phyloP scores from a whole-genome alignment of 176 grass and related monocot genomes.

The Panicum miliaceum region DNA sequence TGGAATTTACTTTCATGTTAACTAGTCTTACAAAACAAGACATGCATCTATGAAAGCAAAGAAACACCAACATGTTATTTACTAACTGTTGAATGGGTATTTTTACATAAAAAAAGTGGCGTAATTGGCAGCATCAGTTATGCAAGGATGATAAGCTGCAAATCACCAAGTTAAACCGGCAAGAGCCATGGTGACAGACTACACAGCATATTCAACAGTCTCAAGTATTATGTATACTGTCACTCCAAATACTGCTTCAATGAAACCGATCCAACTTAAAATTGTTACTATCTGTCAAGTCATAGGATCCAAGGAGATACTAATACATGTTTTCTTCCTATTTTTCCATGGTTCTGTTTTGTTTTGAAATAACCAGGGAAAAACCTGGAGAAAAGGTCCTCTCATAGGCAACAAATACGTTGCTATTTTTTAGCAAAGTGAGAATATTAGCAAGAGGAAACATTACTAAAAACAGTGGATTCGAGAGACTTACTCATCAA shows the following conservation, averaged over 20 bases:
- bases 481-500: constrained; percentile 78
- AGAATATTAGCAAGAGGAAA: neutral
- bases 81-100: neutral
- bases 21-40: neutral
- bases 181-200: neutral
- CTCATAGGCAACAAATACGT: neutral
- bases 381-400: neutral
- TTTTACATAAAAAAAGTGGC: neutral
- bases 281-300: neutral
- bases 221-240: neutral
- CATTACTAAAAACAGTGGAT: constrained; percentile 3
- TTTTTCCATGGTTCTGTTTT: constrained; percentile 1
- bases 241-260: neutral
- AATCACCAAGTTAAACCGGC: neutral
- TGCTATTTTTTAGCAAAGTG: constrained; percentile 15
- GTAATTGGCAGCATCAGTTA: neutral
- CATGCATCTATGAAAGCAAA: constrained; percentile 1
- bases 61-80: neutral
- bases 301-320: neutral
- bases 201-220: neutral
- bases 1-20: neutral
- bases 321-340: constrained; percentile 14
- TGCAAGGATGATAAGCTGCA: neutral
- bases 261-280: constrained; percentile 18
- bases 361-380: neutral